Percentiles rank a stretch among this genome's conserved stretches.
Conservation (phyloP, 2,329 filamentous ascomycete species). For the Cryphonectria japonica region DNA sequence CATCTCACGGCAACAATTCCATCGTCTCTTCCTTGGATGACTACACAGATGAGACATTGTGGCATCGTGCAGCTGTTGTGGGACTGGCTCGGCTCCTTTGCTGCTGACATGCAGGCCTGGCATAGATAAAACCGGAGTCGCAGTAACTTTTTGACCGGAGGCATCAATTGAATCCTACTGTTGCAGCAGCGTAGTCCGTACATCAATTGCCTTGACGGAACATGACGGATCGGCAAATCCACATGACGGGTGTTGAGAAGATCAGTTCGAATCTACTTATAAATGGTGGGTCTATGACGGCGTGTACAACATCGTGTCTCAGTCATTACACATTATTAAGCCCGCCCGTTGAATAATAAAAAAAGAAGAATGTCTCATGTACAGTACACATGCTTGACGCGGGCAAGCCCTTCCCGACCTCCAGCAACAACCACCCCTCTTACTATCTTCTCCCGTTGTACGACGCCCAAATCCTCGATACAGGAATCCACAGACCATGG, state of each 20-base stretch:
- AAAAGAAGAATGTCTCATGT: background rate
- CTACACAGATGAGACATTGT: background rate
- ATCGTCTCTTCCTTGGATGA: background rate
- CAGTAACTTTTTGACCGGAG: background rate
- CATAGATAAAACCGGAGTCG: background rate
- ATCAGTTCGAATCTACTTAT: background rate
- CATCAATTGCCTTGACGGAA: background rate
- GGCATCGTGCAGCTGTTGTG: background rate
- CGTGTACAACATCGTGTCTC: slow-evolving; percentile 6
- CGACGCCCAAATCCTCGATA: background rate
- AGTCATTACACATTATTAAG: slow-evolving; percentile 19
- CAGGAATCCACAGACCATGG: background rate
- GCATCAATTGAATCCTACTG: background rate
- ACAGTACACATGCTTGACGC: background rate
- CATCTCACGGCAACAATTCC: background rate
- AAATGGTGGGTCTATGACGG: background rate
- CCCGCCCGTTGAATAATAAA: background rate
- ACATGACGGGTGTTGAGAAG: background rate
- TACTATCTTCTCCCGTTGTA: background rate
- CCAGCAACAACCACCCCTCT: background rate
- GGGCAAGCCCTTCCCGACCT: background rate
- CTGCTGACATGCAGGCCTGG: background rate
- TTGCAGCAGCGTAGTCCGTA: background rate
- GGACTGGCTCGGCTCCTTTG: background rate
- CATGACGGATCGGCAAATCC: background rate